phyloP scores from a whole-genome alignment of 768 basidiomycete genomes.

The Tricholoma matsutake region DNA sequence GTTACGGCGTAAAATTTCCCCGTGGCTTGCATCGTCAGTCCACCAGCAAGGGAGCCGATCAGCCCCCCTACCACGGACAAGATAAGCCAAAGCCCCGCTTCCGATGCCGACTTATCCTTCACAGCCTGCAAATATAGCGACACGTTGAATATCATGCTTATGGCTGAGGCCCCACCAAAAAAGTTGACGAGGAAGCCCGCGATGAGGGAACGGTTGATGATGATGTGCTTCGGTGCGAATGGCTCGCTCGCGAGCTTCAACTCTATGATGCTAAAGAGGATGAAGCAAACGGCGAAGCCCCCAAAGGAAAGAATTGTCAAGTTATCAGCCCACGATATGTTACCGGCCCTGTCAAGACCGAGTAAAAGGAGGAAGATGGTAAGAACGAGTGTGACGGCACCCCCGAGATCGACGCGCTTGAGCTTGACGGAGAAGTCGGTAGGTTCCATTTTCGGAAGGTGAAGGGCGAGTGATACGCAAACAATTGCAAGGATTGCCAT shows the following conservation, averaged over 20 bases:
- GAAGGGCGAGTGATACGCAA: constrained; percentile 51
- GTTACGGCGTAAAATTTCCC: constrained; percentile 57
- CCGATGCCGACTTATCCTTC: constrained; percentile 40
- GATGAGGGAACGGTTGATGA: constrained; percentile 45
- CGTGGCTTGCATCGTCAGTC: constrained; percentile 54
- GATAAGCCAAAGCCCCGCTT: constrained; percentile 52
- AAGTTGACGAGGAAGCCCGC: constrained; percentile 59
- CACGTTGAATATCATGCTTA: constrained; percentile 49
- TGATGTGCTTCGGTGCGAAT: constrained; percentile 54
- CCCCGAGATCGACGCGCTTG: constrained; percentile 60
- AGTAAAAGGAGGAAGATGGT: constrained; percentile 55
- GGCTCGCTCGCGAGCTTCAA: constrained; percentile 52
- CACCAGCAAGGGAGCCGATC: constrained; percentile 47
- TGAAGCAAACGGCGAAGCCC: constrained; percentile 30
- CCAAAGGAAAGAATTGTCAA: constrained; percentile 36
- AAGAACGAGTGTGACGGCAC: constrained; percentile 53
- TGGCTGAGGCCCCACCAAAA: constrained; percentile 44
- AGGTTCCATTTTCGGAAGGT: constrained; percentile 42
- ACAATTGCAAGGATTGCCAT: constrained; percentile 50
- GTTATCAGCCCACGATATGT: constrained; percentile 43
- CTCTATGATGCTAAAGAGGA: constrained; percentile 46
- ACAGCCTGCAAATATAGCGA: constrained; percentile 62
- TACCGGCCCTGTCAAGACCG: constrained; percentile 53
- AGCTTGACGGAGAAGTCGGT: constrained; percentile 48
- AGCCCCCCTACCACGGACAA: constrained; percentile 45